A percentile compares a stretch with the other conserved stretches of the same genome.
These are phyloP conservation scores for Coemansia sp. DNA, from an alignment of 192 early-diverging fungal genomes.

Conservation along the genomic window DNA sequence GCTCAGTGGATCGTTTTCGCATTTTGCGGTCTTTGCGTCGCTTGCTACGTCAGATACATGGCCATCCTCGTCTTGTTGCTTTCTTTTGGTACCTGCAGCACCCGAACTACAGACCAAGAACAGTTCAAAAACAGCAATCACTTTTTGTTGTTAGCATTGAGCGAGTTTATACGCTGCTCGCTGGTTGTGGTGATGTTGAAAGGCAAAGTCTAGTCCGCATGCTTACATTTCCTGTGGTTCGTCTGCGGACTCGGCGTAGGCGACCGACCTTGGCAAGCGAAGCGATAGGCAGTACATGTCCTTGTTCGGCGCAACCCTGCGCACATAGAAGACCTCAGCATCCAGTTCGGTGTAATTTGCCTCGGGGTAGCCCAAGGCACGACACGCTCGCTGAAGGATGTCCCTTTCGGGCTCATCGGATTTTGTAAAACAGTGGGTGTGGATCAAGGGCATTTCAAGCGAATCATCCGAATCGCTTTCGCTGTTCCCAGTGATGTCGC, in stretches of 20 bases:
- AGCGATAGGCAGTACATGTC: slow-evolving; percentile 98
- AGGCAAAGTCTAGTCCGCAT: too few species aligned
- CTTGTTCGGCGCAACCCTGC: slow-evolving; percentile 97
- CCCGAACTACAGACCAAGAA: slow-evolving; percentile 3
- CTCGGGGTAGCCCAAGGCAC: slow-evolving; percentile 55
- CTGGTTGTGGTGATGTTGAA: too few species aligned
- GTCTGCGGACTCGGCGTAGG: slow-evolving; percentile 48
- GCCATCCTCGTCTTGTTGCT: slow-evolving; percentile 4
- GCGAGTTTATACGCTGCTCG: neutral
- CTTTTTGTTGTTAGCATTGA: neutral
- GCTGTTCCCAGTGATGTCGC: slow-evolving; percentile 52
- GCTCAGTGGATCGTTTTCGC: slow-evolving; percentile 4
- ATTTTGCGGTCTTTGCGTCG: slow-evolving; percentile 8
- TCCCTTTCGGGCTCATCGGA: slow-evolving; percentile 67
- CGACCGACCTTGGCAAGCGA: slow-evolving; percentile 71
- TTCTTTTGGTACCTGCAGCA: slow-evolving; percentile 12
- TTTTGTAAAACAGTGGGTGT: slow-evolving; percentile 94
- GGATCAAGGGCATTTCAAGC: slow-evolving; percentile 77
- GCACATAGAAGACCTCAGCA: slow-evolving; percentile 73
- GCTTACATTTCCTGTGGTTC: slow-evolving; percentile 33
- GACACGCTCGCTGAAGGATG: slow-evolving; percentile 47
- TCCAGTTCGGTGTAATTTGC: slow-evolving; percentile 35
- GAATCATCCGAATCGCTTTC: slow-evolving; percentile 18
- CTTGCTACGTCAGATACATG: neutral
- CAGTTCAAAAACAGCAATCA: neutral